Percentiles rank a stretch among this genome's conserved stretches.
These are phyloP conservation scores for Melocanna baccifera DNA, from an alignment of 176 grass and related monocot genomes.

Conservation along the genomic window DNA sequence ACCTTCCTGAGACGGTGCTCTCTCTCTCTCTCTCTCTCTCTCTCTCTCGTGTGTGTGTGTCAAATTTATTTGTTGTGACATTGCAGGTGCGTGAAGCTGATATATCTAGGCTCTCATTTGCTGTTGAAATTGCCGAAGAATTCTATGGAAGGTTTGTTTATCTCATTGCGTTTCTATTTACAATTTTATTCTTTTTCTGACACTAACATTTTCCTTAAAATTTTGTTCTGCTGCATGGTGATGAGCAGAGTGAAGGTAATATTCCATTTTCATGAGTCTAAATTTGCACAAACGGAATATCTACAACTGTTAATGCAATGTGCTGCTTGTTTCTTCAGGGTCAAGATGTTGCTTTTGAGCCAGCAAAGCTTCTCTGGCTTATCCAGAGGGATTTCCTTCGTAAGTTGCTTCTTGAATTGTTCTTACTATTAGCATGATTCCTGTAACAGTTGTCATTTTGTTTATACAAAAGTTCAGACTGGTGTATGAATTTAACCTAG, in stretches of 20 bases:
- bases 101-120: slow-evolving; percentile 97
- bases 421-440: neutral
- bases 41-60: neutral
- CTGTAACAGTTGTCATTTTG: neutral
- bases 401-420: slow-evolving; percentile 50
- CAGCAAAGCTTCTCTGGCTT: slow-evolving; percentile 98
- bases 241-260: slow-evolving; percentile 90
- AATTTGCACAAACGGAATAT: neutral
- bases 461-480: slow-evolving; percentile 2
- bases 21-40: neutral
- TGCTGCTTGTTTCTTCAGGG: slow-evolving; percentile 57
- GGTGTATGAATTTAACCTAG: neutral
- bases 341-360: slow-evolving; percentile 92
- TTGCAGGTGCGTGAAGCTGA: slow-evolving; percentile 96
- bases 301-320: neutral
- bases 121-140: slow-evolving; percentile 96
- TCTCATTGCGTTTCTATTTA: neutral
- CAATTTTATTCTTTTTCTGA: slow-evolving; percentile 2
- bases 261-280: neutral
- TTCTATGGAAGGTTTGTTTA: slow-evolving; percentile 92
- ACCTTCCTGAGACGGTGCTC: slow-evolving; percentile 92
- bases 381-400: slow-evolving; percentile 97
- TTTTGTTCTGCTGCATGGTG: slow-evolving; percentile 28
- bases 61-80: slow-evolving; percentile 22
- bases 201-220: slow-evolving; percentile 22